Evolutionary conservation across 495 filamentous ascomycete species (phyloP), one percentile per base, ranked within the genome.

Genomic region (Talaromyces proteolyticus): DNA sequence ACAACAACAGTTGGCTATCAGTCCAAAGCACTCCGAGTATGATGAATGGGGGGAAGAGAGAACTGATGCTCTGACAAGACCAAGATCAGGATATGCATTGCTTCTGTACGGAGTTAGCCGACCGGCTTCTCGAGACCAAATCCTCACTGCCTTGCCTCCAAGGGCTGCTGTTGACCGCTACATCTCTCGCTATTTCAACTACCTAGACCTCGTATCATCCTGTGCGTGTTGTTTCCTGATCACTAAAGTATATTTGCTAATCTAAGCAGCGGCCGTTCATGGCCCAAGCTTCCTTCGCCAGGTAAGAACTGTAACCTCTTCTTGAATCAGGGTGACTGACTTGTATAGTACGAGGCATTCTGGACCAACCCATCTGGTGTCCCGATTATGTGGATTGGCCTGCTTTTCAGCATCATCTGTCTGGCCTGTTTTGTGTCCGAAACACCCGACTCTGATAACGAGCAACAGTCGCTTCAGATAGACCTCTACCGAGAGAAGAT

Each of bases 51-150:
- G 4, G 8, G 18, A 21, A 5, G 50, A 44, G 18, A 45, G 42
- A 20, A 42, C 6, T 36, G 40, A 22, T 6, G 22, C 19, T 17
- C 45, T 50, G 1, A 16, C 19, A 23, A 34, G 44, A 37, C 39
- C 39, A 6, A 41, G n/a, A 18, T 41, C 39, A 18, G 54, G 36
- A 37, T 38, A 50, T 44, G 58, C 57, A 16, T 49, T 67, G 10
- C 53, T 72, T 7, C 49, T 70, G 44, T 70, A 70, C 53, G 68
- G 66, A 3, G 57, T 62, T 39, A 53, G 54, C 34, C 51, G 57
- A 18, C 53, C 54, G 3, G 52, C 56, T n/a, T 64, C 57, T 40
- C 61, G 58, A 40, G 58, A 54, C n/a, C 62, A 69, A 39, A 70
- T 73, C 21, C 39, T 73, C 7, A 52, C 58, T 39, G 52, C 67